phyloP scores from a whole-genome alignment of 805 yeast genomes.

The Pichia scutulata region DNA sequence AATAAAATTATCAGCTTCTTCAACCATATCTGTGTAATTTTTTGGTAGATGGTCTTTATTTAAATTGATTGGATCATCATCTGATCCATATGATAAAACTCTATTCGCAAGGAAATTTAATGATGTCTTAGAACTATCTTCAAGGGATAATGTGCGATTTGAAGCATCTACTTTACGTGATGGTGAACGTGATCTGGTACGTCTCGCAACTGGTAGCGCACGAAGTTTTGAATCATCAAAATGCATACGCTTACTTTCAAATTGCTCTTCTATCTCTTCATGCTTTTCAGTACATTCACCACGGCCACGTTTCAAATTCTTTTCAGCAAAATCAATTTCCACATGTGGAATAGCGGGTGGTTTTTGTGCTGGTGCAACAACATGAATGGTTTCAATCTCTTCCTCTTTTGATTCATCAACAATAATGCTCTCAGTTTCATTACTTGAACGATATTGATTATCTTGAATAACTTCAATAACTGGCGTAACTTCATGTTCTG shows the following conservation, averaged over 20 bases:
- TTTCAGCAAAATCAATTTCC: conserved; percentile 2
- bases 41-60: conserved; percentile 17
- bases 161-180: conserved; percentile 11
- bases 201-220: conserved; percentile 11
- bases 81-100: conserved; percentile 25
- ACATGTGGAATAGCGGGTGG: conserved; percentile 1
- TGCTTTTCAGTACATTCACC: not conserved
- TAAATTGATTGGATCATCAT: conserved; percentile 13
- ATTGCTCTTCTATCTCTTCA: not conserved
- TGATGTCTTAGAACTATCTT: not conserved
- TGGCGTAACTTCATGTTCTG: not conserved
- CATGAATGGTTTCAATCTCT: not conserved
- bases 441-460: not conserved
- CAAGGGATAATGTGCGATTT: not conserved
- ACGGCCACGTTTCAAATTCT: conserved; percentile 1
- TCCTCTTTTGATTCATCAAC: not conserved
- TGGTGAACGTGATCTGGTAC: conserved; percentile 22
- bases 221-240: conserved; percentile 3
- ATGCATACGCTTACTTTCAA: not conserved
- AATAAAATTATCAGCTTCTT: conserved; percentile 25
- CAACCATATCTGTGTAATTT: conserved; percentile 17
- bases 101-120: conserved; percentile 12
- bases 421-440: not conserved
- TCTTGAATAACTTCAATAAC: not conserved
- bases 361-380: not conserved